Conservation (phyloP, 345 rosid species). For the Geranium rotundifolium region DNA sequence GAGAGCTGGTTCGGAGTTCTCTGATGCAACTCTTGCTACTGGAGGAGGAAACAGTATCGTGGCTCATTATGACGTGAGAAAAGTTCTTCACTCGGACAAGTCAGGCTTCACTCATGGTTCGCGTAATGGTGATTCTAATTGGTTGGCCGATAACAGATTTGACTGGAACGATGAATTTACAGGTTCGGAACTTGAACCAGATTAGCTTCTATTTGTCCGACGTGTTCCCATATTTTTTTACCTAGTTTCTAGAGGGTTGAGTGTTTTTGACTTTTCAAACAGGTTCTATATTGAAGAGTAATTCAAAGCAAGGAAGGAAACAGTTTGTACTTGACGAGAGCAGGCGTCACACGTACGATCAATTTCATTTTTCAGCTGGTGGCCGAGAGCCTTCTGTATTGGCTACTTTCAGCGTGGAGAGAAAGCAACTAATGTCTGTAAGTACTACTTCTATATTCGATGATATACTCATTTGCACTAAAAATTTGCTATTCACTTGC, state of each 20-base stretch:
- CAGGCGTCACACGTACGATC: constrained; percentile 46
- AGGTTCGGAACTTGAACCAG: constrained; percentile 12
- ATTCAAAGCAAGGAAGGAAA: constrained; percentile 31
- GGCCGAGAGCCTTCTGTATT: constrained; percentile 26
- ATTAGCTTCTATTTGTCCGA: not conserved
- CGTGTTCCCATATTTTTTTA: too few species aligned
- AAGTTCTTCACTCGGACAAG: too few species aligned
- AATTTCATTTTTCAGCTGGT: constrained; percentile 20
- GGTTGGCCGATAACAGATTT: constrained; percentile 31
- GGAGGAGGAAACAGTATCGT: constrained; percentile 28
- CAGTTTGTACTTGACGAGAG: constrained; percentile 34
- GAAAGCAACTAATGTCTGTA: constrained; percentile 53
- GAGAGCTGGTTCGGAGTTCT: constrained; percentile 26
- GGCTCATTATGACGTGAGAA: constrained; percentile 6
- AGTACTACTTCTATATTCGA: constrained; percentile 7
- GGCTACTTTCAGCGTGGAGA: constrained; percentile 31
- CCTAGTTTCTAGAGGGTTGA: constrained; percentile 4
- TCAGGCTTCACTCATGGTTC: constrained; percentile 22
- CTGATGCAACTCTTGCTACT: constrained; percentile 45
- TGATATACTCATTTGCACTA: too few species aligned
- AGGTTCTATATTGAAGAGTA: constrained; percentile 36
- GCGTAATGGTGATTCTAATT: constrained; percentile 24
- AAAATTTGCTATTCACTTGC: too few species aligned
- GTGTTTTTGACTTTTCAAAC: constrained; percentile 12
- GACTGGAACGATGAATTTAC: constrained; percentile 48